Evolutionary conservation across 495 filamentous ascomycete genomes (phyloP).

Genomic region (Aspergillus sclerotiicarbonarius): DNA sequence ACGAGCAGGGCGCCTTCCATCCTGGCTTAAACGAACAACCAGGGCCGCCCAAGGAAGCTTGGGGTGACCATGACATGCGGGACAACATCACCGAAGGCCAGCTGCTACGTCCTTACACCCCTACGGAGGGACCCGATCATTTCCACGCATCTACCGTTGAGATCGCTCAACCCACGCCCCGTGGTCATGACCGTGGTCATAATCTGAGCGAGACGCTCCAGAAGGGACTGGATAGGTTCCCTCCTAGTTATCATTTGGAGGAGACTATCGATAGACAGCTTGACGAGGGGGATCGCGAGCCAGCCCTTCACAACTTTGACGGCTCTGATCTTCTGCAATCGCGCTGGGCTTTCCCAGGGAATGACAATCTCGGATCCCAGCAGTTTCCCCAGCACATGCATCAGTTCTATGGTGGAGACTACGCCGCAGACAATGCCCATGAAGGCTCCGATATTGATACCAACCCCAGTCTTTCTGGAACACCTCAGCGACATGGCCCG

Average conservation of each 20-base stretch:
- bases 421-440: slow-evolving; percentile 39
- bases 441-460: slow-evolving; percentile 71
- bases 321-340: slow-evolving; percentile 36
- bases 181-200: slow-evolving; percentile 55
- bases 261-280: slow-evolving; percentile 68
- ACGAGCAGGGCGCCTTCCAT: slow-evolving; percentile 36
- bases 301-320: slow-evolving; percentile 26
- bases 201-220: slow-evolving; percentile 74
- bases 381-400: slow-evolving; percentile 36
- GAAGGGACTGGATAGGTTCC: slow-evolving; percentile 74
- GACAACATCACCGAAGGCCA: slow-evolving; percentile 23
- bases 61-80: slow-evolving; percentile 24
- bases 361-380: slow-evolving; percentile 20
- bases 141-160: slow-evolving; percentile 51
- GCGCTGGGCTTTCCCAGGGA: slow-evolving; percentile 38
- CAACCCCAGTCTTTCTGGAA: slow-evolving; percentile 71
- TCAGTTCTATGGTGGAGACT: slow-evolving; percentile 37
- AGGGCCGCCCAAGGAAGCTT: slow-evolving; percentile 24
- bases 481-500: slow-evolving; percentile 46
- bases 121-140: slow-evolving; percentile 37
- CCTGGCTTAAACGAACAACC: slow-evolving; percentile 27
- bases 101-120: slow-evolving; percentile 32
- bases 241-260: slow-evolving; percentile 75
- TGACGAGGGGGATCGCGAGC: slow-evolving; percentile 58
- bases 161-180: slow-evolving; percentile 64